Conservation (phyloP, 176 grass and related monocot species). For the Ampelocalamus luodianensis region DNA sequence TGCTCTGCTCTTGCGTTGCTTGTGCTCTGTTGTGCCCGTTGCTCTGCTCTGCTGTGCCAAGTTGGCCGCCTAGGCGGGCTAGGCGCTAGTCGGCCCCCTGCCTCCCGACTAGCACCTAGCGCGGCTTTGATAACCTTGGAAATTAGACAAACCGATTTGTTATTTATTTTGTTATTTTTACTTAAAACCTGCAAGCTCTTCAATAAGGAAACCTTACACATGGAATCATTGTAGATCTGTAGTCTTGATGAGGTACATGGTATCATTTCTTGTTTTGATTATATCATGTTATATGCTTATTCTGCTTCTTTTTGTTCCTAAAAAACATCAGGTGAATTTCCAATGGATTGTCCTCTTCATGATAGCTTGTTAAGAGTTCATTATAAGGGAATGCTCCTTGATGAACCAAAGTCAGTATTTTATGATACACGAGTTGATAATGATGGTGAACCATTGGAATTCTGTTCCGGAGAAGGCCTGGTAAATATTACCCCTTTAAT, state of each 20-base stretch:
- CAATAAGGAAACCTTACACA: background rate
- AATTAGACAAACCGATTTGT: conserved; percentile 6
- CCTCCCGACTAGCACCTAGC: too few species aligned
- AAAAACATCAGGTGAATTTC: conserved; percentile 84
- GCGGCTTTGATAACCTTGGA: background rate
- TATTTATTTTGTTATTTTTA: conserved; percentile 18
- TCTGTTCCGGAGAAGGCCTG: conserved; percentile 96
- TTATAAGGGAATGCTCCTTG: conserved; percentile 88
- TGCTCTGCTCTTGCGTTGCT: too few species aligned
- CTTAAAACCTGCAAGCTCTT: conserved; percentile 11
- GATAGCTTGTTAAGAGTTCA: conserved; percentile 96
- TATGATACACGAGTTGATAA: conserved; percentile 93
- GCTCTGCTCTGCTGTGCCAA: too few species aligned
- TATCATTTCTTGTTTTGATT: conserved; percentile 31
- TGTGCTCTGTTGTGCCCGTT: too few species aligned
- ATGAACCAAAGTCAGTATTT: conserved; percentile 91
- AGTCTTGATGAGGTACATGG: background rate
- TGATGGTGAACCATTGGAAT: conserved; percentile 86
- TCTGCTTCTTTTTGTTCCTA: conserved; percentile 13
- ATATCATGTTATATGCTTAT: conserved; percentile 32
- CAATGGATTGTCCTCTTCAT: conserved; percentile 99
- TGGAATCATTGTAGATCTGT: background rate
- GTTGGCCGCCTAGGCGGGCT: too few species aligned
- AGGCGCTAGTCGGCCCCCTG: too few species aligned
- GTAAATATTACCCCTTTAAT: conserved; percentile 50